Percentiles rank a stretch among this genome's conserved stretches.
phyloP scores from a whole-genome alignment of 495 filamentous ascomycete species.

The Amniculicola lignicola region DNA sequence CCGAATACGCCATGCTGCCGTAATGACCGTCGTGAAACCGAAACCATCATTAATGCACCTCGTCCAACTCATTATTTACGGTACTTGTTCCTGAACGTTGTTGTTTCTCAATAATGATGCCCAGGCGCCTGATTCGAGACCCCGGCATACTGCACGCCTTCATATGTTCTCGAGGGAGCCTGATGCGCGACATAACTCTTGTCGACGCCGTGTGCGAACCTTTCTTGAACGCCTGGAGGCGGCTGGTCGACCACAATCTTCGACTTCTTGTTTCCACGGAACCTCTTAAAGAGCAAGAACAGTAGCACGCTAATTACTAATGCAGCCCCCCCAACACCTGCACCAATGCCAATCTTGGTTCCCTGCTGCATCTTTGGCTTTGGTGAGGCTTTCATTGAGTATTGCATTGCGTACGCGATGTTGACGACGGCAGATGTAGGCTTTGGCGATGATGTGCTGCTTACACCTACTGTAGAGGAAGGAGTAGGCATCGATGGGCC shows the following conservation, averaged over 20 bases:
- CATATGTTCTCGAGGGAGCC: background rate
- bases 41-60: background rate
- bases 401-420: conserved; percentile 23
- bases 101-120: background rate
- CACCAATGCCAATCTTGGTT: conserved; percentile 16
- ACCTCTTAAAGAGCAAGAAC: conserved; percentile 6
- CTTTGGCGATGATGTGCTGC: conserved; percentile 1
- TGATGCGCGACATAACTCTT: conserved; percentile 8
- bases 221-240: background rate
- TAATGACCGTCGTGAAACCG: no score
- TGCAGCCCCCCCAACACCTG: conserved; percentile 1
- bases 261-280: background rate
- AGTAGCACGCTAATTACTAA: background rate
- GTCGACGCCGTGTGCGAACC: conserved; percentile 7
- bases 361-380: background rate
- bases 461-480: background rate
- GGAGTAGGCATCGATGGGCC: background rate
- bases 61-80: background rate
- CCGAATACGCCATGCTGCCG: no score
- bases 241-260: background rate
- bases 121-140: conserved; percentile 1
- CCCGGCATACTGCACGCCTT: conserved; percentile 8
- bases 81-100: background rate
- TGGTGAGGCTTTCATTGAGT: background rate
- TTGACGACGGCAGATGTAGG: conserved; percentile 19